Percentiles rank a stretch among this genome's conserved stretches.
Conservation (phyloP, 1,284 basidiomycete genomes). For the Cystobasidium sp. region DNA sequence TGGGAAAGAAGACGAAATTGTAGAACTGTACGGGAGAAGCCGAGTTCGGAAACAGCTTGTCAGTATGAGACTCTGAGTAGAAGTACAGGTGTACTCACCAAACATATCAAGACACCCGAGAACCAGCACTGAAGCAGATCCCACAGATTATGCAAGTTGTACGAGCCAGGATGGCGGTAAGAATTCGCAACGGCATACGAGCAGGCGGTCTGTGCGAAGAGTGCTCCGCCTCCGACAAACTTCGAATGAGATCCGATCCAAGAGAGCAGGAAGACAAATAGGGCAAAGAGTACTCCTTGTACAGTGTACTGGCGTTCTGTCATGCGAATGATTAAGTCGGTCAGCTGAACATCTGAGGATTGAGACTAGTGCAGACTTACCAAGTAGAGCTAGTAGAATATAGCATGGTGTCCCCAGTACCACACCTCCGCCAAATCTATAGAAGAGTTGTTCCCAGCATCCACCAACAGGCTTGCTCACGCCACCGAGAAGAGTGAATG, state of each 20-base stretch:
- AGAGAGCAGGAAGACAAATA: constrained; percentile 31
- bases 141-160: constrained; percentile 19
- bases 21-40: neutral
- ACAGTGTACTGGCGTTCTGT: constrained; percentile 17
- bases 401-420: constrained; percentile 20
- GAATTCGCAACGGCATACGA: constrained; percentile 22
- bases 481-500: constrained; percentile 33
- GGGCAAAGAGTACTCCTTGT: constrained; percentile 21
- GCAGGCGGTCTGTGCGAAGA: constrained; percentile 37
- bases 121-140: constrained; percentile 28
- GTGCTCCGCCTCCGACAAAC: constrained; percentile 9
- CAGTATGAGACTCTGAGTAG: neutral
- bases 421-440: constrained; percentile 24
- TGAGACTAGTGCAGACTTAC: neutral
- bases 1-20: constrained; percentile 26
- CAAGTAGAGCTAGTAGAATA: constrained; percentile 10
- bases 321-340: neutral
- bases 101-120: constrained; percentile 10
- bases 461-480: constrained; percentile 35
- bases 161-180: constrained; percentile 12
- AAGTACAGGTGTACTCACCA: neutral
- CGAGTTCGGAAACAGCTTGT: neutral
- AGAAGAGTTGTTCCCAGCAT: constrained; percentile 25
- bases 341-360: neutral
- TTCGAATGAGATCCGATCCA: constrained; percentile 14